Base-by-base conservation (phyloP, 2,329 filamentous ascomycete species). In the Nannizziopsis arthrosporioides region DNA sequence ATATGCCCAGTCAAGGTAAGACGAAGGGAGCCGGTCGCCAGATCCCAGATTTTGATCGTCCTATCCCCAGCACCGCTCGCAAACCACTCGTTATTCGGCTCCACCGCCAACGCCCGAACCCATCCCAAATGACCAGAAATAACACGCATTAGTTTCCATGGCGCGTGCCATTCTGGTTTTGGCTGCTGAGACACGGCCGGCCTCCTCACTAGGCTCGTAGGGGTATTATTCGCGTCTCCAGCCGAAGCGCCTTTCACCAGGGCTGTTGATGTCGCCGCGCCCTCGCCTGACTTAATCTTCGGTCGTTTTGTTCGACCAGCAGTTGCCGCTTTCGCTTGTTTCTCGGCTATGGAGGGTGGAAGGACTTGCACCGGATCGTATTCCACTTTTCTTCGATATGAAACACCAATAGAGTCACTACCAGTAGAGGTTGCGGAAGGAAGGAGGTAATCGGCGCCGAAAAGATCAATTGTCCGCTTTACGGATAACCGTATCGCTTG, bases 41-140 rank as follows among this genome's bases (percentile, higher is more conserved):
- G 68, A 68, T 98, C 90, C 90, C 90, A 98, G 54, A 98, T 93
- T 72, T 98, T 98, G 69, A 98, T 95, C 1, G 90, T 96, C 45
- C 93, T 76, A 64, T 98, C 92, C 48, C 90, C 93, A 5, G 90
- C 88, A 53, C 92, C 92, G 58, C 85, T 93, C 15, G 88, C 92
- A 65, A 98, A 98, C 87, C 89, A 98, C 65, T 94, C 80, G 67
- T 98, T 98, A 60, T 86, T 85, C 1, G 93, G 93, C 67, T 98
- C 93, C 42, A 96, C 86, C 1, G 90, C 86, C 59, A 95, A 70
- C 56, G 79, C 79, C 52, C 89, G 77, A 54, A 98, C 92, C 92
- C 92, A 98, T 19, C 92, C 92, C 57, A 98, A 68, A 64, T 96
- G 92, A 12, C 93, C 92, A 0, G 88, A 94, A 55, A 98, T 94